phyloP scores from a whole-genome alignment of 768 basidiomycete genomes.

The Suillus luteus region DNA sequence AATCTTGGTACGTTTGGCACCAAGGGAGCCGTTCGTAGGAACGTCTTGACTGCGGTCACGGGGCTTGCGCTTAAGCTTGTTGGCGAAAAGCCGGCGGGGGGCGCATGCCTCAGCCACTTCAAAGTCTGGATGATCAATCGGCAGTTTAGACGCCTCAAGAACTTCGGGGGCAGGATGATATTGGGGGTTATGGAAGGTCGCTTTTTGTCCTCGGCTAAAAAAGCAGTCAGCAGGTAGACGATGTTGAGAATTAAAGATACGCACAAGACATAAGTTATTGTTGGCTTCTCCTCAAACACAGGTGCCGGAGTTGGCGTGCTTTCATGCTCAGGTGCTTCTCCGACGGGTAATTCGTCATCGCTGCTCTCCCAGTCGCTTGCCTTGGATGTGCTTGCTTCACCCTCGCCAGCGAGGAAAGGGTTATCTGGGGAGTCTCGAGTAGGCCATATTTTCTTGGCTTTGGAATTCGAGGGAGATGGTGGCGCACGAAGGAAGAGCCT shows the following conservation, averaged over 20 bases:
- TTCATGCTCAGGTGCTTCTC: slow-evolving; percentile 35
- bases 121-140: slow-evolving; percentile 65
- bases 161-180: slow-evolving; percentile 51
- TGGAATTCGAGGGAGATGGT: slow-evolving; percentile 35
- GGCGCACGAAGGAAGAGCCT: slow-evolving; percentile 25
- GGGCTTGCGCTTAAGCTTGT: slow-evolving; percentile 29
- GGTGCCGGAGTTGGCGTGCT: slow-evolving; percentile 40
- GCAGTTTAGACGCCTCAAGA: slow-evolving; percentile 48
- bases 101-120: slow-evolving; percentile 56
- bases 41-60: slow-evolving; percentile 28
- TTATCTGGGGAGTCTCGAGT: slow-evolving; percentile 70
- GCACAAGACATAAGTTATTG: slow-evolving; percentile 74
- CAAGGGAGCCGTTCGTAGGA: slow-evolving; percentile 7
- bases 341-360: slow-evolving; percentile 38
- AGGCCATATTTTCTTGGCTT: slow-evolving; percentile 35
- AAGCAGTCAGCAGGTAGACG: slow-evolving; percentile 8
- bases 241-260: slow-evolving; percentile 28
- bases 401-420: slow-evolving; percentile 59
- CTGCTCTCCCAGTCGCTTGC: slow-evolving; percentile 34
- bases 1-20: slow-evolving; percentile 21
- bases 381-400: slow-evolving; percentile 20
- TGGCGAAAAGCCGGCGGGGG: slow-evolving; percentile 60
- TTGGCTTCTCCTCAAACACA: slow-evolving; percentile 54
- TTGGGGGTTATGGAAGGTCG: slow-evolving; percentile 63
- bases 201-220: slow-evolving; percentile 67